A percentile compares a stretch with the other conserved stretches of the same genome.
Conservation (phyloP, 495 filamentous ascomycete genomes). For the Elaphomyces granulatus region DNA sequence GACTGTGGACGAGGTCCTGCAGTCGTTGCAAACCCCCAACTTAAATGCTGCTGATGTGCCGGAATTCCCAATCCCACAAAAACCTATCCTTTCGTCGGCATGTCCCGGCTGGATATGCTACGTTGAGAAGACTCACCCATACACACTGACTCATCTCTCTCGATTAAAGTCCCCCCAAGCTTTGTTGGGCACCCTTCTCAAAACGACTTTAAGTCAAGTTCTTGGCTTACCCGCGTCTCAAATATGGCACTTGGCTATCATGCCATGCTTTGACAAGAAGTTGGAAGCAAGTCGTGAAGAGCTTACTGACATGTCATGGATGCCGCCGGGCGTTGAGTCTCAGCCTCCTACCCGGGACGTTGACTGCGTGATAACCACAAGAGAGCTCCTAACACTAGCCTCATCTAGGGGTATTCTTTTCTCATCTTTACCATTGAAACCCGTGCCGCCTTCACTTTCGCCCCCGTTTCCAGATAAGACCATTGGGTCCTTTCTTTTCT, state of each 20-base stretch:
- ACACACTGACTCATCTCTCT: constrained; percentile 83
- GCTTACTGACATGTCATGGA: constrained; percentile 71
- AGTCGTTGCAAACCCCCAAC: constrained; percentile 20
- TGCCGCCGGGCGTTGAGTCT: constrained; percentile 3
- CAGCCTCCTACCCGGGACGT: constrained; percentile 62
- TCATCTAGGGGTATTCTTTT: constrained; percentile 63
- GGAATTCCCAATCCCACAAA: constrained; percentile 30
- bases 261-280: constrained; percentile 99
- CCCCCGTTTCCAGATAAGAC: constrained; percentile 51
- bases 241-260: constrained; percentile 88
- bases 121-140: constrained; percentile 90
- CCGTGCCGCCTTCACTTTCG: constrained; percentile 22
- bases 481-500: constrained; percentile 58
- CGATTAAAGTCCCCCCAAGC: constrained; percentile 89
- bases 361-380: constrained; percentile 92
- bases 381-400: constrained; percentile 80
- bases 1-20: constrained; percentile 61
- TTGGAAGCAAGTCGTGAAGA: constrained; percentile 89
- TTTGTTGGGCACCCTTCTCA: constrained; percentile 74
- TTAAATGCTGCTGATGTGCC: constrained; percentile 7
- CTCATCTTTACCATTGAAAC: constrained; percentile 45
- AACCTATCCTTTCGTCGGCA: constrained; percentile 74
- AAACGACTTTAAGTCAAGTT: constrained; percentile 59
- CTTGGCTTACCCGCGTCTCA: constrained; percentile 58
- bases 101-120: constrained; percentile 99